Evolutionary conservation across 1,284 basidiomycete genomes (phyloP).

Genomic region (Wolfiporia cocos): DNA sequence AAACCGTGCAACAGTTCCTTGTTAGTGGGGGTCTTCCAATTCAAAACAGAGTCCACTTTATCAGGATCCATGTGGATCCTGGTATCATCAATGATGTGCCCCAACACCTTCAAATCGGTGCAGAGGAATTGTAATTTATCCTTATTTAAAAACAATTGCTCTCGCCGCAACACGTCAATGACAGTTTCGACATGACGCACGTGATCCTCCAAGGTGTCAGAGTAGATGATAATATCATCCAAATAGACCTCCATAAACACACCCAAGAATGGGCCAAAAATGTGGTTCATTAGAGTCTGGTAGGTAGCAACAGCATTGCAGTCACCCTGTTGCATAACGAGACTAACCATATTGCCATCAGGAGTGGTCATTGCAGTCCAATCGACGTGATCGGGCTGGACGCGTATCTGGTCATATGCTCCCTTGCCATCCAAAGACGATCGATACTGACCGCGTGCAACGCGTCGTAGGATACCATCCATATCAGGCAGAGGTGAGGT

Average conservation of each 20-base stretch:
- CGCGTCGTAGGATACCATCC: slow-evolving; percentile 6
- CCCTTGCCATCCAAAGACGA: slow-evolving; percentile 6
- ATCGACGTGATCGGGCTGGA: slow-evolving; percentile 7
- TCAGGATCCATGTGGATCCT: slow-evolving; percentile 25
- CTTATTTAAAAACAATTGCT: slow-evolving; percentile 16
- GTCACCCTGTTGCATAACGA: slow-evolving; percentile 30
- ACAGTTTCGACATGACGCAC: slow-evolving; percentile 16
- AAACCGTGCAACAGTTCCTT: slow-evolving; percentile 14
- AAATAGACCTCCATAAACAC: slow-evolving; percentile 10
- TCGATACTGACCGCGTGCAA: slow-evolving; percentile 1
- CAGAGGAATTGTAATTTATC: slow-evolving; percentile 24
- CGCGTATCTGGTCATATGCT: slow-evolving; percentile 18
- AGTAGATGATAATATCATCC: slow-evolving; percentile 26
- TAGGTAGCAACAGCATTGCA: slow-evolving; percentile 30
- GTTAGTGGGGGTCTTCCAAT: slow-evolving; percentile 25
- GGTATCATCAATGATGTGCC: slow-evolving; percentile 21
- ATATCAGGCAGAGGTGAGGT: slow-evolving; percentile 4
- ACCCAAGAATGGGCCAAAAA: slow-evolving; percentile 23
- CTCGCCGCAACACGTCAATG: slow-evolving; percentile 13
- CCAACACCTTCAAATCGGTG: slow-evolving; percentile 18
- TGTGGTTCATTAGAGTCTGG: slow-evolving; percentile 27
- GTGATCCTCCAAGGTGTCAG: slow-evolving; percentile 20
- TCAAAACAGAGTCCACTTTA: slow-evolving; percentile 22
- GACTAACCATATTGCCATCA: slow-evolving; percentile 29
- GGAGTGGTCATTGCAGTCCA: slow-evolving; percentile 8